These are phyloP conservation scores for Barnettozyma pratensis DNA, from an alignment of 805 yeast species.

Conservation along the genomic window DNA sequence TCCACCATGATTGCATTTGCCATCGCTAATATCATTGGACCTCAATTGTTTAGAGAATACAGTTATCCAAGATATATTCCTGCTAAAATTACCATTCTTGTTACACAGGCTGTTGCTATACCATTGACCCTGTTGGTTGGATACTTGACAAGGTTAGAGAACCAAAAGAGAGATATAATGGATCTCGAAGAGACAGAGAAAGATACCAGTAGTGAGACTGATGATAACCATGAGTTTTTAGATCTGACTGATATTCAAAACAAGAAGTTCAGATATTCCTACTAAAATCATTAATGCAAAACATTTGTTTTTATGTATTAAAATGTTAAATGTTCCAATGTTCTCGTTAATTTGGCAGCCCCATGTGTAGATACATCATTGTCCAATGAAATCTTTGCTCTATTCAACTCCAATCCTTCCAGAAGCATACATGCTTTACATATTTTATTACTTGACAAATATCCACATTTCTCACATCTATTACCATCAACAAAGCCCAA, in stretches of 20 bases:
- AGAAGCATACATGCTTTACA: slow-evolving; percentile 92
- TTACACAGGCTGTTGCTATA: slow-evolving; percentile 41
- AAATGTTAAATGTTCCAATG: slow-evolving; percentile 61
- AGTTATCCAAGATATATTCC: slow-evolving; percentile 48
- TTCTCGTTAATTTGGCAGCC: slow-evolving; percentile 56
- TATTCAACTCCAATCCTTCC: slow-evolving; percentile 73
- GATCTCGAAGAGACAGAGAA: neutral
- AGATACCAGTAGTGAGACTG: neutral
- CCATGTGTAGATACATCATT: slow-evolving; percentile 49
- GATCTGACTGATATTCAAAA: slow-evolving; percentile 11
- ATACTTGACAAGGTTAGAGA: slow-evolving; percentile 39
- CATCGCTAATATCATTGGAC: slow-evolving; percentile 52
- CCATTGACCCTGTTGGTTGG: slow-evolving; percentile 38
- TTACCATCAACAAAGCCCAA: slow-evolving; percentile 57
- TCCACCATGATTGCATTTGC: slow-evolving; percentile 50
- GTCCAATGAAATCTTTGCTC: slow-evolving; percentile 62
- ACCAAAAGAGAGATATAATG: slow-evolving; percentile 37
- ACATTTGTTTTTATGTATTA: slow-evolving; percentile 19
- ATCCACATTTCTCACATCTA: slow-evolving; percentile 86
- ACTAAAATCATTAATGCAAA: neutral
- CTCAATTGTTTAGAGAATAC: slow-evolving; percentile 48
- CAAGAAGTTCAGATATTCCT: slow-evolving; percentile 8
- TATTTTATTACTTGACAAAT: slow-evolving; percentile 77
- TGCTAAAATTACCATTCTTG: slow-evolving; percentile 52
- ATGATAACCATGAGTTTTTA: slow-evolving; percentile 7